phyloP scores from a whole-genome alignment of 2,329 filamentous ascomycete genomes.

The Xylariaceae sp. region DNA sequence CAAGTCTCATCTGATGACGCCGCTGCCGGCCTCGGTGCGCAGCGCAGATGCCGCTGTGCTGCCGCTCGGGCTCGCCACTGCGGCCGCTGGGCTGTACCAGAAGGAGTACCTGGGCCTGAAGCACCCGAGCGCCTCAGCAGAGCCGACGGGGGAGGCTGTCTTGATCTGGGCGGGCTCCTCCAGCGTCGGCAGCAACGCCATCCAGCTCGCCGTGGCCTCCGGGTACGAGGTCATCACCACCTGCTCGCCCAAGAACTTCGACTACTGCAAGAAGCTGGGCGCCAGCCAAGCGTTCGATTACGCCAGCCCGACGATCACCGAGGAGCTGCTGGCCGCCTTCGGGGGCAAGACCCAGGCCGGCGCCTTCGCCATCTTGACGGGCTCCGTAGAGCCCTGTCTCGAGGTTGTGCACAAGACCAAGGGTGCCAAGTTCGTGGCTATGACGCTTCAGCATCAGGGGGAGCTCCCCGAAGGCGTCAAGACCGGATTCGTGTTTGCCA shows the following conservation, averaged over 20 bases:
- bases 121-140: conserved; percentile 2
- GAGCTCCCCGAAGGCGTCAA: not conserved
- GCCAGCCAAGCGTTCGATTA: conserved; percentile 6
- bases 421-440: not conserved
- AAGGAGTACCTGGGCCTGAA: conserved; percentile 13
- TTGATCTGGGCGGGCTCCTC: conserved; percentile 41
- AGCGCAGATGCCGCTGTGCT: conserved; percentile 18
- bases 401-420: not conserved
- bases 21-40: conserved; percentile 12
- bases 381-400: not conserved
- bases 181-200: conserved; percentile 35
- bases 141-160: conserved; percentile 23
- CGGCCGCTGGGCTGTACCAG: conserved; percentile 17
- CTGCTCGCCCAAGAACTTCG: conserved; percentile 32
- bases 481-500: not conserved
- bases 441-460: not conserved
- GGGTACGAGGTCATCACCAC: conserved; percentile 38
- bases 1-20: not conserved
- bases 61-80: conserved; percentile 20
- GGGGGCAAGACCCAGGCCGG: conserved; percentile 3
- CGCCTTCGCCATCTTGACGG: not conserved
- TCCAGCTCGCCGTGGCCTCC: conserved; percentile 35
- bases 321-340: conserved; percentile 1
- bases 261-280: conserved; percentile 30
- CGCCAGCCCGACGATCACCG: conserved; percentile 1